Conservation (phyloP, 1,139 yeast species). For the Scheffersomyces segobiensis region DNA sequence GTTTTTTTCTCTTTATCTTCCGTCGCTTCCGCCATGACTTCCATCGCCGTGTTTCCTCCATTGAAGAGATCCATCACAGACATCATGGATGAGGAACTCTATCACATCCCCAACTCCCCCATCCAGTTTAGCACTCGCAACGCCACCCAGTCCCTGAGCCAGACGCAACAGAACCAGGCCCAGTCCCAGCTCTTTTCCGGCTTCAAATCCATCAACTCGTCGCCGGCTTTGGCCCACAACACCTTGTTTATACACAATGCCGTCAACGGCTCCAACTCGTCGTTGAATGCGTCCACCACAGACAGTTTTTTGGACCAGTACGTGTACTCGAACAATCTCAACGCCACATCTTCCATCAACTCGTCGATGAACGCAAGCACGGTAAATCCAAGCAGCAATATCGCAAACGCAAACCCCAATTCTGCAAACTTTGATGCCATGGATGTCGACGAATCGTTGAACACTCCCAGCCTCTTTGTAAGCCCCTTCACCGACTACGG, state of each 20-base stretch:
- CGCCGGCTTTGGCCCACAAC: conserved; percentile 1
- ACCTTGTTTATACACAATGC: conserved; percentile 7
- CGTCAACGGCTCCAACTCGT: conserved; percentile 1
- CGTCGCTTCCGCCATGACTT: conserved; percentile 32
- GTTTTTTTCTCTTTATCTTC: no score
- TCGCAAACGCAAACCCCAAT: neutral
- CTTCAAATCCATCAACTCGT: neutral
- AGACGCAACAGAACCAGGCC: neutral
- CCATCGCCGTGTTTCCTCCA: conserved; percentile 47
- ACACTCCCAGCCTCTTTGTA: conserved; percentile 4
- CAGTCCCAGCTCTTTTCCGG: neutral
- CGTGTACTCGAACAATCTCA: conserved; percentile 6
- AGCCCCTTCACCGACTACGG: conserved; percentile 41
- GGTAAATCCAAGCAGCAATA: neutral
- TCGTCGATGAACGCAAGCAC: neutral
- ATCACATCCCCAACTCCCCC: conserved; percentile 41
- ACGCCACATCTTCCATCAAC: neutral
- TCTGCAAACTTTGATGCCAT: conserved; percentile 2
- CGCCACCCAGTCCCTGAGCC: neutral
- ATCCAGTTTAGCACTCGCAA: conserved; percentile 9
- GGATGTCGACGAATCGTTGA: conserved; percentile 11
- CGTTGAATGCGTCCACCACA: conserved; percentile 7
- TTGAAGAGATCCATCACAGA: conserved; percentile 58
- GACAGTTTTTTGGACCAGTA: conserved; percentile 34
- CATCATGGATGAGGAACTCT: conserved; percentile 65